Conservation (phyloP, 2,329 filamentous ascomycete species). For the Atkinsonella hypoxylon region DNA sequence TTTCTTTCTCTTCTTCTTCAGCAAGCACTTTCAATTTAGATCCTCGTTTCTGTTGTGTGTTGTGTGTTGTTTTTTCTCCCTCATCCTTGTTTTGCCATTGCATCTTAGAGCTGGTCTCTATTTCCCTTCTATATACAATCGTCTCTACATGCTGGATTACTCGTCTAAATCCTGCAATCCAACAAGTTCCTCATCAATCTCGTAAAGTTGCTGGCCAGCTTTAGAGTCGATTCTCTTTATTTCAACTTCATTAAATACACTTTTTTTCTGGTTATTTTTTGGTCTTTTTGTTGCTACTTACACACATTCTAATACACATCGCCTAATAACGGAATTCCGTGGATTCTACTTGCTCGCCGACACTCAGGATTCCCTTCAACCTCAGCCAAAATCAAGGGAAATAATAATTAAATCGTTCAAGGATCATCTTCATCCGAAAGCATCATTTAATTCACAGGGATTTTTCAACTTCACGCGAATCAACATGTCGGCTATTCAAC, state of each 20-base stretch:
- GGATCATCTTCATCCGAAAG: slow-evolving; percentile 17
- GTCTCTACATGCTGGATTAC: slow-evolving; percentile 10
- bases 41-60: slow-evolving; percentile 37
- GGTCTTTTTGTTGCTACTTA: neutral
- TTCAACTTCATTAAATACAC: slow-evolving; percentile 9
- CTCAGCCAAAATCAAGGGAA: neutral
- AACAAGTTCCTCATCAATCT: neutral
- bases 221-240: slow-evolving; percentile 17
- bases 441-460: neutral
- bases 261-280: slow-evolving; percentile 11
- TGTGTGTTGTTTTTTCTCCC: slow-evolving; percentile 23
- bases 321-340: slow-evolving; percentile 35
- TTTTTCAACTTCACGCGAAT: slow-evolving; percentile 9
- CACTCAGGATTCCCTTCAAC: slow-evolving; percentile 12
- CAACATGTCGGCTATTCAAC: slow-evolving; percentile 82
- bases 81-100: slow-evolving; percentile 26
- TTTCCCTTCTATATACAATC: slow-evolving; percentile 21
- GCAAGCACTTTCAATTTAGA: slow-evolving; percentile 50
- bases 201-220: slow-evolving; percentile 30
- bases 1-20: slow-evolving; percentile 42
- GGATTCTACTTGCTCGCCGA: slow-evolving; percentile 46
- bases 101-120: slow-evolving; percentile 44
- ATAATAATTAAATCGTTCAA: slow-evolving; percentile 13
- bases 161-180: slow-evolving; percentile 5
- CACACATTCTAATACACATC: slow-evolving; percentile 20